Evolutionary conservation across 2,329 filamentous ascomycete species (phyloP).

Genomic region (Aspergillus pseudonomiae): DNA sequence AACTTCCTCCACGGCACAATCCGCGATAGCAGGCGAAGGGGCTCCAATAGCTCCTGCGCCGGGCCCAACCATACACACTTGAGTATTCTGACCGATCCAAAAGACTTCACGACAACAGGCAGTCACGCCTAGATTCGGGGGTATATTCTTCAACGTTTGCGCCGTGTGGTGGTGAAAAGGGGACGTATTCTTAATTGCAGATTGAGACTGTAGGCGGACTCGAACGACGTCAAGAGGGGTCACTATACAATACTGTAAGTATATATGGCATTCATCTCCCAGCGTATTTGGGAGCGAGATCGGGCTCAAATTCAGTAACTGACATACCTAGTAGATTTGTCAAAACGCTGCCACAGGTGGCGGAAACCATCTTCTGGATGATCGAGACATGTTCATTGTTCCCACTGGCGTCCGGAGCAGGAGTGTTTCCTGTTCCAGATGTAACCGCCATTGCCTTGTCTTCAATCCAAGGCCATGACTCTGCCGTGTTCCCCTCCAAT

Average conservation of each 20-base stretch:
- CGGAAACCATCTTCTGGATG: conserved; percentile 91
- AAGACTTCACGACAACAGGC: conserved; percentile 97
- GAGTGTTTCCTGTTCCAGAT: conserved; percentile 28
- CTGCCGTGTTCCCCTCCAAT: conserved; percentile 11
- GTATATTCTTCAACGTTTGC: conserved; percentile 66
- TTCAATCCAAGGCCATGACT: conserved; percentile 38
- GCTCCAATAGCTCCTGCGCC: conserved; percentile 43
- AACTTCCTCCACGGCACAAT: conserved; percentile 86
- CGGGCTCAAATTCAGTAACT: neutral
- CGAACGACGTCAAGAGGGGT: conserved; percentile 97
- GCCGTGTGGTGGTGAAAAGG: conserved; percentile 56
- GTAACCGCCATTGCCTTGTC: conserved; percentile 38
- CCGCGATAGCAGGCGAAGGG: conserved; percentile 52
- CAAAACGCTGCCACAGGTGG: conserved; percentile 84
- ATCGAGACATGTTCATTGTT: conserved; percentile 66
- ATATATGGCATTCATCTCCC: neutral
- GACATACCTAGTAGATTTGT: conserved; percentile 82
- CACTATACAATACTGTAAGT: conserved; percentile 55
- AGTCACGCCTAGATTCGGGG: conserved; percentile 85
- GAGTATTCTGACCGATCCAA: conserved; percentile 84
- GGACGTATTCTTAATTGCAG: conserved; percentile 56
- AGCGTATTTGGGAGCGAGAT: neutral
- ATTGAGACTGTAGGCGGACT: conserved; percentile 89
- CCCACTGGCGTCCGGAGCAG: conserved; percentile 22
- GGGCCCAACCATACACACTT: conserved; percentile 73